Evolutionary conservation across 2,329 filamentous ascomycete genomes (phyloP).

Genomic region (Fusarium sp.): DNA sequence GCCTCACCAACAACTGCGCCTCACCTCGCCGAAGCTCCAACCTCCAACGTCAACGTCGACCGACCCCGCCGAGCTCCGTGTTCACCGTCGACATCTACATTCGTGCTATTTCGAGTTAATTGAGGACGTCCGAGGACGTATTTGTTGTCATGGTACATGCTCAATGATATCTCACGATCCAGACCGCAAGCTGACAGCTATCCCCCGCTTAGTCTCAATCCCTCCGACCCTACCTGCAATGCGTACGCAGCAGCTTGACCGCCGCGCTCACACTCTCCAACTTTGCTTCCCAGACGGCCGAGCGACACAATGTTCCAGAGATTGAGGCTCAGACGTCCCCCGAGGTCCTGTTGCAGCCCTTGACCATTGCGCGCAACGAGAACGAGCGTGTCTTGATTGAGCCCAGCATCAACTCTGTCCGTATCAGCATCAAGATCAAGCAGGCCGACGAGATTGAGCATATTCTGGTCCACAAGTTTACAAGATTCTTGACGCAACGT

Average conservation of each 20-base stretch:
- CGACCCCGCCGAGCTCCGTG: conserved; percentile 40
- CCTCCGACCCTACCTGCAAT: conserved; percentile 93
- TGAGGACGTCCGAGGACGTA: conserved; percentile 12
- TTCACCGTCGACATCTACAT: conserved; percentile 26
- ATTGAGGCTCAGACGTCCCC: conserved; percentile 93
- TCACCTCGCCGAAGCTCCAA: conserved; percentile 37
- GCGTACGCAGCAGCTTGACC: conserved; percentile 92
- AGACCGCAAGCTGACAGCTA: conserved; percentile 30
- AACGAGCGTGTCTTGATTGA: conserved; percentile 97
- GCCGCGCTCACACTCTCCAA: conserved; percentile 89
- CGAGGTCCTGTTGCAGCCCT: conserved; percentile 90
- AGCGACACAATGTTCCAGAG: conserved; percentile 97
- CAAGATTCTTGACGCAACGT: conserved; percentile 80
- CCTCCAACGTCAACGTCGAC: conserved; percentile 40
- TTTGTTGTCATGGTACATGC: conserved; percentile 32
- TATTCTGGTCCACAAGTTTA: conserved; percentile 98
- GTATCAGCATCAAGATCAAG: conserved; percentile 98
- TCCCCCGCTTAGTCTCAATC: conserved; percentile 80
- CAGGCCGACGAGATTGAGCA: conserved; percentile 99
- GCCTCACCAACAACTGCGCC: conserved; percentile 37
- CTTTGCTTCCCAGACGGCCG: conserved; percentile 96
- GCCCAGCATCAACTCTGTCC: conserved; percentile 95
- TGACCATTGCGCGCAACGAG: conserved; percentile 93
- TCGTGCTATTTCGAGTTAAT: not conserved
- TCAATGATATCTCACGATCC: not conserved